These are phyloP conservation scores for Mycena galericulata DNA, from an alignment of 768 basidiomycete genomes.

Conservation along the genomic window DNA sequence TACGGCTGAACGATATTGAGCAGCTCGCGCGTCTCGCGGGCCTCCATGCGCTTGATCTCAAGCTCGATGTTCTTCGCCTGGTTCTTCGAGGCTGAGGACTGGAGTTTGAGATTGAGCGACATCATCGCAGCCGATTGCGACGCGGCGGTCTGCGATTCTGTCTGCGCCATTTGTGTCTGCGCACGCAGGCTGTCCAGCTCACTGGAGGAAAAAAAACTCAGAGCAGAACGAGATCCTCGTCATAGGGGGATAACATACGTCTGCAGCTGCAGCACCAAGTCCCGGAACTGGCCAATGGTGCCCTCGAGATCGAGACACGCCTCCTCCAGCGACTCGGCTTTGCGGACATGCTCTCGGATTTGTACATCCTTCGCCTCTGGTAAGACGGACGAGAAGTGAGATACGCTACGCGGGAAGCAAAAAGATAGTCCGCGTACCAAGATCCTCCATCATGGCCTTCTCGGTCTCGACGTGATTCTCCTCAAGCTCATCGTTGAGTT, in stretches of 20 bases:
- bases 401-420: background rate
- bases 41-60: constrained; percentile 88
- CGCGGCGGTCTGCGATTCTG: constrained; percentile 84
- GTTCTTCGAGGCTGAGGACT: constrained; percentile 90
- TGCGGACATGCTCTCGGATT: constrained; percentile 73
- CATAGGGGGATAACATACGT: constrained; percentile 62
- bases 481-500: constrained; percentile 96
- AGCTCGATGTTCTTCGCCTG: constrained; percentile 91
- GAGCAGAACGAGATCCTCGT: background rate
- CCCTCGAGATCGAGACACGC: constrained; percentile 85
- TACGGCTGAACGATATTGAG: constrained; percentile 92
- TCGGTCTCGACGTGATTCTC: constrained; percentile 96
- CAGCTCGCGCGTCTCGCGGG: constrained; percentile 83
- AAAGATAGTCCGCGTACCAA: constrained; percentile 65
- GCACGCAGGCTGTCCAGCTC: constrained; percentile 88
- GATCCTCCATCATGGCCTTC: constrained; percentile 88
- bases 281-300: constrained; percentile 93
- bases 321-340: constrained; percentile 80
- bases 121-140: constrained; percentile 94
- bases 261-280: constrained; percentile 88
- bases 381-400: constrained; percentile 14
- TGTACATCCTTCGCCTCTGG: constrained; percentile 78
- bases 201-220: constrained; percentile 51
- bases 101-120: constrained; percentile 94
- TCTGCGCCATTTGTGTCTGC: constrained; percentile 87